phyloP scores from a whole-genome alignment of 2,329 filamentous ascomycete genomes.

The Sporothrix dimorphospora region DNA sequence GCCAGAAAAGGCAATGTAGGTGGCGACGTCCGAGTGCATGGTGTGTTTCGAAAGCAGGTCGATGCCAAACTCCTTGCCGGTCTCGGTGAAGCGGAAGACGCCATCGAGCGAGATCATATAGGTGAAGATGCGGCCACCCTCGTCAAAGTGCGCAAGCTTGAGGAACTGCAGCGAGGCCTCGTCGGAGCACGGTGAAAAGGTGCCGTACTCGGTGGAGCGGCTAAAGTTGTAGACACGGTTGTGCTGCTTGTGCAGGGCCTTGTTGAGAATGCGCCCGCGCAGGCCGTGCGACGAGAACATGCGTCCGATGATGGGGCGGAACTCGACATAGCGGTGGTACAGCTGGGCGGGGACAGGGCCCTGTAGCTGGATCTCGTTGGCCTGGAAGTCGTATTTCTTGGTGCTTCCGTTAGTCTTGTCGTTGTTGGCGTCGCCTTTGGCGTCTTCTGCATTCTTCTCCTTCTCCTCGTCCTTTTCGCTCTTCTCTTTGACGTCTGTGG shows the following conservation, averaged over 20 bases:
- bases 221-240: constrained; percentile 87
- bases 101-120: constrained; percentile 90
- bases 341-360: constrained; percentile 80
- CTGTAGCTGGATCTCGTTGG: constrained; percentile 83
- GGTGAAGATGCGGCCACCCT: constrained; percentile 85
- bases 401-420: background rate
- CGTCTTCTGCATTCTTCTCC: constrained; percentile 39
- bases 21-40: constrained; percentile 91
- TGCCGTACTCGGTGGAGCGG: constrained; percentile 71
- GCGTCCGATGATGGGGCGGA: constrained; percentile 82
- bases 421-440: constrained; percentile 40
- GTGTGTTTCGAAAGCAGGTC: constrained; percentile 93
- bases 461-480: constrained; percentile 42
- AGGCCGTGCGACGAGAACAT: constrained; percentile 84
- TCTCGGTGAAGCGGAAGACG: constrained; percentile 89
- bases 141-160: constrained; percentile 81
- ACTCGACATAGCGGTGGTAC: constrained; percentile 93
- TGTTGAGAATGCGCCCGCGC: constrained; percentile 78
- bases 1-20: constrained; percentile 88
- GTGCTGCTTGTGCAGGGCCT: constrained; percentile 88
- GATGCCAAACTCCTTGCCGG: constrained; percentile 92
- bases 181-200: constrained; percentile 66
- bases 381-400: constrained; percentile 71
- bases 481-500: constrained; percentile 32
- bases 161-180: constrained; percentile 80